These are phyloP conservation scores for Schwanniomyces vanrijiae DNA, from an alignment of 805 yeast genomes.

Conservation along the genomic window DNA sequence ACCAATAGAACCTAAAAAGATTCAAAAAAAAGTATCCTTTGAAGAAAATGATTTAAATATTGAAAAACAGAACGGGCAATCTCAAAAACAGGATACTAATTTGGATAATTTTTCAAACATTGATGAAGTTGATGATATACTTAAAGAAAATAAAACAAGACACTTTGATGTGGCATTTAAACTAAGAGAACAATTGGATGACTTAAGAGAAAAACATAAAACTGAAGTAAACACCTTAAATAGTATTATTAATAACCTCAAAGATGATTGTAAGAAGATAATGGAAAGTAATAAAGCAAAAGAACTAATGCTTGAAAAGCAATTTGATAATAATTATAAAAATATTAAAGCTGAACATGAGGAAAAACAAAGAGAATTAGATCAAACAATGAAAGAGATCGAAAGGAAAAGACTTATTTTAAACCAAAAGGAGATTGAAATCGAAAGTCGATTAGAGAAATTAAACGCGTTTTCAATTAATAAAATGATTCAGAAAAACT, in stretches of 20 bases:
- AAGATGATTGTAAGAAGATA: not conserved
- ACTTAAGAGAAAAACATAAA: slow-evolving; percentile 3
- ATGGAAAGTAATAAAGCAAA: slow-evolving; percentile 6
- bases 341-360: slow-evolving; percentile 5
- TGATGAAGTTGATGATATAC: slow-evolving; percentile 2
- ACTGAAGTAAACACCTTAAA: slow-evolving; percentile 3
- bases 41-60: slow-evolving; percentile 2
- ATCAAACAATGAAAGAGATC: slow-evolving; percentile 1
- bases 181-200: not conserved
- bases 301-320: slow-evolving; percentile 6
- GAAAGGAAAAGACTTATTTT: slow-evolving; percentile 2
- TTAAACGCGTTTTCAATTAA: not conserved
- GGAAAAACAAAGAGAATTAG: slow-evolving; percentile 9
- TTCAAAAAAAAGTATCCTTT: slow-evolving; percentile 13
- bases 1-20: slow-evolving; percentile 6
- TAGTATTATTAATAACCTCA: slow-evolving; percentile 1
- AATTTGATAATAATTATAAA: slow-evolving; percentile 5
- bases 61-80: not conserved
- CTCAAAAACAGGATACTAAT: not conserved
- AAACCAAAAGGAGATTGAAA: not conserved
- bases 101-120: slow-evolving; percentile 6
- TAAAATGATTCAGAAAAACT: slow-evolving; percentile 1
- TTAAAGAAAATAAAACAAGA: not conserved
- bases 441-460: slow-evolving; percentile 1
- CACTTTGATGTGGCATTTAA: slow-evolving; percentile 1